Base-by-base conservation (phyloP, 108 stramenopile species). In the Licmophora abbreviata region DNA sequence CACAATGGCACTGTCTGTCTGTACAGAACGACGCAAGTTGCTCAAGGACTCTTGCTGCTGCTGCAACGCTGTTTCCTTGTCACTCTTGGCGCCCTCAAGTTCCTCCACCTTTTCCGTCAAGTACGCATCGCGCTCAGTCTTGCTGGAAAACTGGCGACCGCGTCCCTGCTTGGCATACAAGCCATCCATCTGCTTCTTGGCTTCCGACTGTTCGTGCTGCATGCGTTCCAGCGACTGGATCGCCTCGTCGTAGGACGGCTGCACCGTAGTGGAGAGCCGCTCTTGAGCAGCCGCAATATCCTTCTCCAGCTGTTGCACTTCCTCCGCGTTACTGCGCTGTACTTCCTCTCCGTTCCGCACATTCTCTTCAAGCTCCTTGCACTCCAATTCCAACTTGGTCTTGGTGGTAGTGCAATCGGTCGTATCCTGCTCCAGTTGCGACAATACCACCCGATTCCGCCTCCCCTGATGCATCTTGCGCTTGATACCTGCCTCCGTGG, bases 81-180 rank as follows among this genome's bases (percentile, higher is more conserved):
- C 85, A 24, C 55, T 48, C 40, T 80, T 56, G 25, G 76, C 63
- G n/a, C 44, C 53, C 3, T 61, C 28, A 24, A 93, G 46, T 54
- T 87, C 85, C 12, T 64, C 29, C 17, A 94, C 76, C 43, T 89
- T 76, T 9, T 59, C 43, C 40, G 63, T 62, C 20, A 97, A 51
- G 36, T 75, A 76, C 3, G 48, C 56, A 63, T 99, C 95, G 2
- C 98, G 74, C 24, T 93, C 85, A 23, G 64, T 74, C 42, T 86
- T 83, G 45, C 85, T 76, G 4, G 50, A 25, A 63, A 93, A 99
- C 55, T 95, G 85, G 25, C 69, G 70, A 1, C 88, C 88, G 17
- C 98, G 79, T 20, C 95, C 92, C 58, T 95, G 93, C 57, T 91
- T 92, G 51, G 89, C 92, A 45, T 93, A 91, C 22, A 96, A 73